These are phyloP conservation scores for Hypomontagnella monticulosa DNA, from an alignment of 495 filamentous ascomycete species.

Conservation along the genomic window DNA sequence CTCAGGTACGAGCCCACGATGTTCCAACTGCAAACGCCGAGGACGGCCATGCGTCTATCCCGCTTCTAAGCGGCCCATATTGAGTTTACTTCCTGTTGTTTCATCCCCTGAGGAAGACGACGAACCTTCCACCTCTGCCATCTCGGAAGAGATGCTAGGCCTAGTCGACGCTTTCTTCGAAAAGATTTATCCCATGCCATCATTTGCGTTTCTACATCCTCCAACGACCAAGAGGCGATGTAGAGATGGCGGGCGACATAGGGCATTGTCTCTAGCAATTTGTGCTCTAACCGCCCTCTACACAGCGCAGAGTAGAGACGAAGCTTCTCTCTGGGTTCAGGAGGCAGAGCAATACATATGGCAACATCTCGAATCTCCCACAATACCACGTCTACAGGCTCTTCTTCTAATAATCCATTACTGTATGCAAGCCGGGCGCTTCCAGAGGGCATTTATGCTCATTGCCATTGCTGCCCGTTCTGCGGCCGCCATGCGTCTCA, in stretches of 20 bases:
- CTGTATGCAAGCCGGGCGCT: conserved; percentile 30
- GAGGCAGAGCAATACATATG: conserved; percentile 28
- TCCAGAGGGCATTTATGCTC: conserved; percentile 34
- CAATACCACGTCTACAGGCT: conserved; percentile 30
- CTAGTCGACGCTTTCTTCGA: conserved; percentile 29
- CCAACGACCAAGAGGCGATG: conserved; percentile 24
- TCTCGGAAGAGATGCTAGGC: conserved; percentile 12
- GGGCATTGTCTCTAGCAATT: conserved; percentile 19
- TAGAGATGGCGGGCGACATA: conserved; percentile 16
- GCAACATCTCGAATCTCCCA: conserved; percentile 23
- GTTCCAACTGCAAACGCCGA: conserved; percentile 33
- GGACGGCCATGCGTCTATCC: conserved; percentile 24
- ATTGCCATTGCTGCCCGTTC: conserved; percentile 30
- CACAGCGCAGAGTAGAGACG: neutral
- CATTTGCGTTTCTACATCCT: conserved; percentile 32
- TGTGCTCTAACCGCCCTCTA: conserved; percentile 13
- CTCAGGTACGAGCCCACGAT: conserved; percentile 24
- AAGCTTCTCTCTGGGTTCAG: conserved; percentile 14
- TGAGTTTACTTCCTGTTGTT: neutral
- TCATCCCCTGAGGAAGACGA: conserved; percentile 1
- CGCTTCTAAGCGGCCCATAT: conserved; percentile 11
- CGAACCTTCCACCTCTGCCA: neutral
- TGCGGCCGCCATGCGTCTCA: conserved; percentile 32
- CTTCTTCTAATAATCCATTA: conserved; percentile 28
- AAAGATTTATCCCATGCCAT: conserved; percentile 26